Percentiles rank a stretch among this genome's conserved stretches.
These are phyloP conservation scores for Alternaria sp. DNA, from an alignment of 2,329 filamentous ascomycete genomes.

Conservation along the genomic window DNA sequence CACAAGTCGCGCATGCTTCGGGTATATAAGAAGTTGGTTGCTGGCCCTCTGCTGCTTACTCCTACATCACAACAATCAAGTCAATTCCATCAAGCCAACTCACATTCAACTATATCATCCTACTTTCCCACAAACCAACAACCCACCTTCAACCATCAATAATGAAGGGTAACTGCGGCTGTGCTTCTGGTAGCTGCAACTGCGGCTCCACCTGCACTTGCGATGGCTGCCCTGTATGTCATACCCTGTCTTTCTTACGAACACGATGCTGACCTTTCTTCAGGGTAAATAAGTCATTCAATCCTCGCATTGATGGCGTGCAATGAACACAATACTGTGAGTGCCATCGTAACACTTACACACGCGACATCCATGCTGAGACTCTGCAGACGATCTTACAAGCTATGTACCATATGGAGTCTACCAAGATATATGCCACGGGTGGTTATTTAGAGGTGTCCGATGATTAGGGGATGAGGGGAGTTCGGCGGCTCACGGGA, in stretches of 20 bases:
- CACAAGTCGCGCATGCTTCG: constrained; percentile 28
- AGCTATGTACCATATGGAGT: background rate
- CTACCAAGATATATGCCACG: background rate
- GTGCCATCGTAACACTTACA: background rate
- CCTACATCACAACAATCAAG: background rate
- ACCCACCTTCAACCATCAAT: constrained; percentile 1
- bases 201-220: constrained; percentile 33
- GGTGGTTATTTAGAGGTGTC: background rate
- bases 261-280: background rate
- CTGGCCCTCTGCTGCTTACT: background rate
- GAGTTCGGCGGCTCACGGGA: background rate
- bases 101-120: background rate
- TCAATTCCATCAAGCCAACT: background rate
- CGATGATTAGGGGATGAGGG: background rate
- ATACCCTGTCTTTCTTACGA: background rate
- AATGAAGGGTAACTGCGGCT: constrained; percentile 36
- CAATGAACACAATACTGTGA: background rate
- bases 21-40: constrained; percentile 16
- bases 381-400: background rate
- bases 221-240: constrained; percentile 36
- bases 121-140: background rate
- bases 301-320: background rate
- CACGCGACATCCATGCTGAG: background rate
- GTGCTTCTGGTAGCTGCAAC: constrained; percentile 30
- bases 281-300: constrained; percentile 25